Conservation (phyloP, 75 land plant species). For the Pinus tabuliformis region DNA sequence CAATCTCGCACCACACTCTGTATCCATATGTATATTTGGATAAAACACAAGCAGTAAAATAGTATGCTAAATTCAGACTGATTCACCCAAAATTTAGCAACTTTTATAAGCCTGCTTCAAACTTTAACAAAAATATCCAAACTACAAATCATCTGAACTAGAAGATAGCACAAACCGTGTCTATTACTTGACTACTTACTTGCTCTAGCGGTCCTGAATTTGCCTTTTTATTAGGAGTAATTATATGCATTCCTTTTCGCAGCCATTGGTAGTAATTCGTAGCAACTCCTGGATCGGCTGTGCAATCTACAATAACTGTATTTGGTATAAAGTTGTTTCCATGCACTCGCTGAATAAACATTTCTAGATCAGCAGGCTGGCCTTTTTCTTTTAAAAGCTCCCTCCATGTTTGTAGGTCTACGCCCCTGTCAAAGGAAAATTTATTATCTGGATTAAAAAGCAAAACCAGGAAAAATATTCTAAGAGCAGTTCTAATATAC, state of each 20-base stretch:
- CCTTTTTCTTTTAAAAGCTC: conserved; percentile 57
- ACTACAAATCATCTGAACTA: not conserved
- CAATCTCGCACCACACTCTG: not conserved
- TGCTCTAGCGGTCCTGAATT: conserved; percentile 95
- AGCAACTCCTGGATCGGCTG: conserved; percentile 78
- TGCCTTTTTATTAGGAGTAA: conserved; percentile 96
- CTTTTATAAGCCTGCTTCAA: not conserved
- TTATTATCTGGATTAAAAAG: conserved; percentile 5
- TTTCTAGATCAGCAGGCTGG: conserved; percentile 59
- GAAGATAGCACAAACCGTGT: not conserved
- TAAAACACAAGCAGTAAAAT: not conserved
- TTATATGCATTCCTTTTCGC: conserved; percentile 81
- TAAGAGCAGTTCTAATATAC: not conserved
- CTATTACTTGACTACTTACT: conserved; percentile 31
- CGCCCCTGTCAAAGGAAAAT: conserved; percentile 42
- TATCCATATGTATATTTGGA: not conserved
- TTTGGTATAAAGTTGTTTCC: conserved; percentile 85
- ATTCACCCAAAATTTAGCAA: not conserved
- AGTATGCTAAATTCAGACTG: not conserved
- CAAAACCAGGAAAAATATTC: not conserved
- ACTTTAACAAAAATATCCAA: not conserved
- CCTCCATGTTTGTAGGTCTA: conserved; percentile 81
- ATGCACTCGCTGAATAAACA: conserved; percentile 67
- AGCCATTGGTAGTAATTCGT: conserved; percentile 80
- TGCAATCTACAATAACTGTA: conserved; percentile 90